Evolutionary conservation across 148 eudicot genomes (phyloP), one percentile per base, ranked within the genome.

Genomic region (Rhododendron ovatum): DNA sequence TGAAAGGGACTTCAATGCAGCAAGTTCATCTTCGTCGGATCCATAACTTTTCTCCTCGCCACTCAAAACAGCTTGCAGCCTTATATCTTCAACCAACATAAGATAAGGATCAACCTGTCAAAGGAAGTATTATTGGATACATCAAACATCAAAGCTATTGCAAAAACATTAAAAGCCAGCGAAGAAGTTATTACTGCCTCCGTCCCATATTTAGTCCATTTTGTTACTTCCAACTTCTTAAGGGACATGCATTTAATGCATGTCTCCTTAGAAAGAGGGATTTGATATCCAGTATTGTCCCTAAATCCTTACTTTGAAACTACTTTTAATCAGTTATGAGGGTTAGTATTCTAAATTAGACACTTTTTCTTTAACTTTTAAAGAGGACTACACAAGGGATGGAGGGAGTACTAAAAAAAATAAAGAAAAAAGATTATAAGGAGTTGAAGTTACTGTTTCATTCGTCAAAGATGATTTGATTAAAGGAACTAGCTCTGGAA

Each of bases 91-190:
- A 86, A 91, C 91, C 85, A 93, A 84, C 88, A 90, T 87, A 61
- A 95, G 95, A 82, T 92, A 92, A 85, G 98, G 98, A 92, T 95
- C 98, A 87, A 88, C 91, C 98, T 95, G 92, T 84, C 86, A 87
- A 67, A 84, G 37, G 43, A 7, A 75, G 61, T 35, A 79, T 14
- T 15, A 22, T 43, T 78, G 22, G 88, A 85, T 82, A 51, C 82
- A 59, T 67, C 81, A 63, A 81, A 71, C 78, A 51, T 48, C 57
- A 26, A 51, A 80, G 1, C 51, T 18, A 48, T 37, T 80, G 41
- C 30, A 86, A 39, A 53, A 84, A 12, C 17, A 4, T 11, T 41
- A 8, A 15, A 61, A 39, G 24, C 53, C 59, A 28, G 26, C n/a
- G 5, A 8, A 28, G 3, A 84, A 76, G 59, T 45, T 28, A 24